These are phyloP conservation scores for Dothideomycetes sp. DNA, from an alignment of 2,329 filamentous ascomycete species.

Conservation along the genomic window DNA sequence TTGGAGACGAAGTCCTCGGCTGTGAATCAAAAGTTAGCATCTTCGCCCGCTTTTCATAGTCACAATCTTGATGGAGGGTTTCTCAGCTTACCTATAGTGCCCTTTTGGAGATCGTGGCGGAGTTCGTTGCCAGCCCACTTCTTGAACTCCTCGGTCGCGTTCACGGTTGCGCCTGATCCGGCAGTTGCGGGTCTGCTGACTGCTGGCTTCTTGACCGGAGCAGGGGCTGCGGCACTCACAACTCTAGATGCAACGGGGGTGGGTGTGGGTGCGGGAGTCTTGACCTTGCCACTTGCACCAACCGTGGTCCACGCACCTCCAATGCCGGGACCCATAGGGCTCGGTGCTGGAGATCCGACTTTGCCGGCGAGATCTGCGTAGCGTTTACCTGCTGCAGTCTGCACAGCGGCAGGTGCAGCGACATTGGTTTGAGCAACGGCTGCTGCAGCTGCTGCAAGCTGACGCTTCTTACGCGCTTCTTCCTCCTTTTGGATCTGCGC, in stretches of 20 bases:
- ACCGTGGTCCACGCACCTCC: slow-evolving; percentile 83
- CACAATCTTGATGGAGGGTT: not conserved
- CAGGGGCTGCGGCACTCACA: slow-evolving; percentile 29
- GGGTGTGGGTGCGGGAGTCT: slow-evolving; percentile 53
- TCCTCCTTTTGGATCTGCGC: slow-evolving; percentile 97
- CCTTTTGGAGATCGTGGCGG: slow-evolving; percentile 57
- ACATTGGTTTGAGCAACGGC: slow-evolving; percentile 30
- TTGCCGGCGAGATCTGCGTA: slow-evolving; percentile 94
- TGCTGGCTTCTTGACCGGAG: slow-evolving; percentile 17
- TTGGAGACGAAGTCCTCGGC: slow-evolving; percentile 72
- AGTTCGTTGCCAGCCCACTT: slow-evolving; percentile 84
- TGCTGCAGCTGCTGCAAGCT: slow-evolving; percentile 39
- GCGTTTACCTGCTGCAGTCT: slow-evolving; percentile 58
- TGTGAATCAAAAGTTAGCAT: slow-evolving; percentile 22
- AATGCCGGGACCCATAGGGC: slow-evolving; percentile 28
- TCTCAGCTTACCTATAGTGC: slow-evolving; percentile 50
- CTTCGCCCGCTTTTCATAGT: slow-evolving; percentile 21
- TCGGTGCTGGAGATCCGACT: slow-evolving; percentile 35
- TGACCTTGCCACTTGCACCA: slow-evolving; percentile 84
- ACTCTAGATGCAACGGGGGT: slow-evolving; percentile 34
- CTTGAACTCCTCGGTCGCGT: slow-evolving; percentile 81
- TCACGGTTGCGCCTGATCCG: slow-evolving; percentile 36
- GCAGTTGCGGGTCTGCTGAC: slow-evolving; percentile 44
- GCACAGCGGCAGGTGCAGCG: slow-evolving; percentile 29
- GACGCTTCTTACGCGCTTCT: slow-evolving; percentile 75